Evolutionary conservation across 345 rosid species (phyloP).

Genomic region (Salix purpurea): DNA sequence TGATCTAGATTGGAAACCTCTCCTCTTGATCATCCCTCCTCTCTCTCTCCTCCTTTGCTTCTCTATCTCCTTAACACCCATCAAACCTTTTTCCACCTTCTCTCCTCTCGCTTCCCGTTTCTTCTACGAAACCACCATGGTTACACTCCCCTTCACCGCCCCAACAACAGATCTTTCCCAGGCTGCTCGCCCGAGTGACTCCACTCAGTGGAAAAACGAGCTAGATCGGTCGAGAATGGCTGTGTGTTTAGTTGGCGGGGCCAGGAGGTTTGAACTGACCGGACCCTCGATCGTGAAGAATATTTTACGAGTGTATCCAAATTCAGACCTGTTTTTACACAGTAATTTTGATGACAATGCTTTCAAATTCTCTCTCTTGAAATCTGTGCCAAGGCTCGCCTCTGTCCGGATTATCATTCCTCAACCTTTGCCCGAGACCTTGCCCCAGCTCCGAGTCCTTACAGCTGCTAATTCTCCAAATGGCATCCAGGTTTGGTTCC

Average conservation of each 20-base stretch:
- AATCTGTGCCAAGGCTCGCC: slow-evolving; percentile 57
- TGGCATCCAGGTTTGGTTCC: slow-evolving; percentile 68
- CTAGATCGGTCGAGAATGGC: slow-evolving; percentile 50
- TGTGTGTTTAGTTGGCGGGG: slow-evolving; percentile 91
- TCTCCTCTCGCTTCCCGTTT: slow-evolving; percentile 6
- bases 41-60: slow-evolving; percentile 9
- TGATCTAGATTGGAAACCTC: slow-evolving; percentile 12
- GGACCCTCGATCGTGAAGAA: slow-evolving; percentile 82
- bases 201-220: background rate
- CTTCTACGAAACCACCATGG: background rate
- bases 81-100: slow-evolving; percentile 12
- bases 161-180: background rate
- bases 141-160: background rate
- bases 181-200: background rate
- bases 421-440: slow-evolving; percentile 41
- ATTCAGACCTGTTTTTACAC: slow-evolving; percentile 85
- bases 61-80: background rate
- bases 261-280: slow-evolving; percentile 82
- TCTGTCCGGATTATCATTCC: slow-evolving; percentile 67
- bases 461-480: slow-evolving; percentile 72
- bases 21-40: slow-evolving; percentile 15
- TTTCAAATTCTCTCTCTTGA: slow-evolving; percentile 63
- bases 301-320: slow-evolving; percentile 56
- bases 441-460: slow-evolving; percentile 59
- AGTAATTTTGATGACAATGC: slow-evolving; percentile 64